Percentiles rank a stretch among this genome's conserved stretches.
Conservation (phyloP, 257 asterid species). For the Verbena officinalis region DNA sequence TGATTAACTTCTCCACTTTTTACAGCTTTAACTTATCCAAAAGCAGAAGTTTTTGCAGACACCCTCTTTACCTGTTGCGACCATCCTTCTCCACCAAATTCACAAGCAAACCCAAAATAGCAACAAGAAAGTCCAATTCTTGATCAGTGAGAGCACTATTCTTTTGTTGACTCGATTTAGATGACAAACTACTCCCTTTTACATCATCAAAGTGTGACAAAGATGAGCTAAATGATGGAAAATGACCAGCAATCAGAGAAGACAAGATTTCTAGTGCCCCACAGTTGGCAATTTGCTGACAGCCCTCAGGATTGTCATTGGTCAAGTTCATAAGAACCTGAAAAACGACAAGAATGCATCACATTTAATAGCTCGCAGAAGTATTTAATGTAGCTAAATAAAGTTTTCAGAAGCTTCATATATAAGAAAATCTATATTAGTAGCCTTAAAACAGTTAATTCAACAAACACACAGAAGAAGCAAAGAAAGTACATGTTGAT, state of each 20-base stretch:
- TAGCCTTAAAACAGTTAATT: not conserved
- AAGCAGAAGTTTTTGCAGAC: too few relatives aligned
- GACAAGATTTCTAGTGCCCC: slow-evolving; percentile 74
- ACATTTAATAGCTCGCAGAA: not conserved
- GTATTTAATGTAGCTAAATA: not conserved
- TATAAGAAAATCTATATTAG: slow-evolving; percentile 2
- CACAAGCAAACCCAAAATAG: slow-evolving; percentile 81
- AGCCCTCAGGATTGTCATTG: slow-evolving; percentile 75
- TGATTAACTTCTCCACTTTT: too few relatives aligned
- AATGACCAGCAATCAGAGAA: slow-evolving; percentile 71
- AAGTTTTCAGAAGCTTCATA: not conserved
- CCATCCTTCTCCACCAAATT: slow-evolving; percentile 87
- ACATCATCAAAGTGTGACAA: slow-evolving; percentile 28
- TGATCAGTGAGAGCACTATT: slow-evolving; percentile 58
- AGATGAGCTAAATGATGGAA: slow-evolving; percentile 51
- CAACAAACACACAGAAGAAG: not conserved
- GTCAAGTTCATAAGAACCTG: slow-evolving; percentile 85
- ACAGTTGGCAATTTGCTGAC: slow-evolving; percentile 71
- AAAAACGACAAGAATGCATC: slow-evolving; percentile 25
- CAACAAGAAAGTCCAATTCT: slow-evolving; percentile 80
- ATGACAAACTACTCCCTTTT: slow-evolving; percentile 31
- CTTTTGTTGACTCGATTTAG: slow-evolving; percentile 40
- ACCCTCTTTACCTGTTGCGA: slow-evolving; percentile 63
- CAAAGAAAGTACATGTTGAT: not conserved
- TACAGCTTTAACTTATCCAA: too few relatives aligned